phyloP scores from a whole-genome alignment of 2,329 filamentous ascomycete species.

The Sporothrix pallida region DNA sequence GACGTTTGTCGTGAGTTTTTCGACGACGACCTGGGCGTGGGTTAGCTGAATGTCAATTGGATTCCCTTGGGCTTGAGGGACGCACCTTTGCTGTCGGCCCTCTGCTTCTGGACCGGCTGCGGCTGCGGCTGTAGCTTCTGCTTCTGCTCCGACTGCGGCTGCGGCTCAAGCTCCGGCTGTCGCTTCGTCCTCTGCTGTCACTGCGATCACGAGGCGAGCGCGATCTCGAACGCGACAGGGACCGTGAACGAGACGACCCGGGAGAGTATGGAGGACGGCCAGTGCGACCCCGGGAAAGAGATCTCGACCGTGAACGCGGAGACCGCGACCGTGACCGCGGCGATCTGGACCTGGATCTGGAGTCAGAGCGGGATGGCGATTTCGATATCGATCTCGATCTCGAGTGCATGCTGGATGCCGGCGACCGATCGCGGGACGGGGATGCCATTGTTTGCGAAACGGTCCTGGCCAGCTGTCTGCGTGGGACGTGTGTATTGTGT shows the following conservation, averaged over 20 bases:
- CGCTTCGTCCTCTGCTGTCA: conserved; percentile 38
- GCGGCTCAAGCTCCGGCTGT: conserved; percentile 43
- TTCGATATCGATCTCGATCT: conserved; percentile 25
- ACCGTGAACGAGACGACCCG: not conserved
- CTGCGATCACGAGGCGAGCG: not conserved
- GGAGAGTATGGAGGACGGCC: conserved; percentile 7
- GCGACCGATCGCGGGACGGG: conserved; percentile 27
- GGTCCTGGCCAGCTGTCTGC: not conserved
- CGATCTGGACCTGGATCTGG: not conserved
- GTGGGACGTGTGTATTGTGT: not conserved
- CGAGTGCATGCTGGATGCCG: conserved; percentile 29
- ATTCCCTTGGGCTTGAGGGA: too few species aligned
- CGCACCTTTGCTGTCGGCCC: conserved; percentile 37
- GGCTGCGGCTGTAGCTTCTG: not conserved
- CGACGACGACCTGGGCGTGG: conserved; percentile 78
- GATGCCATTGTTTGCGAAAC: conserved; percentile 25
- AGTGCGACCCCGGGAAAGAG: conserved; percentile 2
- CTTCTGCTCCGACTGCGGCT: conserved; percentile 20
- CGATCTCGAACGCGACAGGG: conserved; percentile 8
- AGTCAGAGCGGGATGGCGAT: conserved; percentile 18
- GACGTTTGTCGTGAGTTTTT: conserved; percentile 94
- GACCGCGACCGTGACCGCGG: not conserved
- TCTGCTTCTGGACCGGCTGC: conserved; percentile 36
- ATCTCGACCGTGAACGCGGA: not conserved
- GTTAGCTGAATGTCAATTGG: too few species aligned